These are phyloP conservation scores for Phoma herbarum DNA, from an alignment of 2,329 filamentous ascomycete species.

Conservation along the genomic window DNA sequence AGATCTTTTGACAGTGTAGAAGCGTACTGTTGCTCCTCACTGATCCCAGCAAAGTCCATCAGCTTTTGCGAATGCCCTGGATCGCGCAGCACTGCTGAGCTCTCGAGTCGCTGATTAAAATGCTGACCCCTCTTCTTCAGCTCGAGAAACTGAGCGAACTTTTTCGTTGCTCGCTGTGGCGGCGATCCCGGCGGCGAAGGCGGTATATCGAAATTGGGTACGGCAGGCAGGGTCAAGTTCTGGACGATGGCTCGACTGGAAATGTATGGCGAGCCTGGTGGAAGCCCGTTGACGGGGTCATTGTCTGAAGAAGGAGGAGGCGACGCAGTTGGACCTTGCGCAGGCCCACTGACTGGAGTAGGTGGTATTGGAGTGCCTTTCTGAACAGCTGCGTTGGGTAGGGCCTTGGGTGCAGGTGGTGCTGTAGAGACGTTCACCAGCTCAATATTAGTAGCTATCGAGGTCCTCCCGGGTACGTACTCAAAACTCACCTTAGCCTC, in stretches of 20 bases:
- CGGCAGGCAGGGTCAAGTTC: slow-evolving; percentile 75
- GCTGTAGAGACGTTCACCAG: slow-evolving; percentile 36
- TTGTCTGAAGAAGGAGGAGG: slow-evolving; percentile 30
- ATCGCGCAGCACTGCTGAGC: slow-evolving; percentile 73
- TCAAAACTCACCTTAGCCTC: slow-evolving; percentile 51
- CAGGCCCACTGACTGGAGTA: slow-evolving; percentile 36
- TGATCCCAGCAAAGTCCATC: slow-evolving; percentile 71
- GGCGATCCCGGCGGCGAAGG: slow-evolving; percentile 71
- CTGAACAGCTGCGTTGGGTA: slow-evolving; percentile 18
- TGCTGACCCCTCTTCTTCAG: slow-evolving; percentile 81
- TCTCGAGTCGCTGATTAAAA: slow-evolving; percentile 78
- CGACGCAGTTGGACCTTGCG: slow-evolving; percentile 40
- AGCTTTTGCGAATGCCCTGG: slow-evolving; percentile 77
- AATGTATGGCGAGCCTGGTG: slow-evolving; percentile 70
- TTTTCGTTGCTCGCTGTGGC: slow-evolving; percentile 63
- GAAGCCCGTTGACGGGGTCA: slow-evolving; percentile 25
- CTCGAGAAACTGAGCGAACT: slow-evolving; percentile 76
- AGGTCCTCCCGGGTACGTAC: slow-evolving; percentile 37
- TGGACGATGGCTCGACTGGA: slow-evolving; percentile 70
- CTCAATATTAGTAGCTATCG: slow-evolving; percentile 60
- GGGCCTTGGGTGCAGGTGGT: slow-evolving; percentile 23
- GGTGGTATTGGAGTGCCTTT: slow-evolving; percentile 20
- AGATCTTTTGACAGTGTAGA: slow-evolving; percentile 61
- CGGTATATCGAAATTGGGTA: slow-evolving; percentile 78
- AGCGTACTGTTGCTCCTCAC: slow-evolving; percentile 68